Conservation (phyloP, 108 stramenopile genomes). For the Skeletonema marinoi region DNA sequence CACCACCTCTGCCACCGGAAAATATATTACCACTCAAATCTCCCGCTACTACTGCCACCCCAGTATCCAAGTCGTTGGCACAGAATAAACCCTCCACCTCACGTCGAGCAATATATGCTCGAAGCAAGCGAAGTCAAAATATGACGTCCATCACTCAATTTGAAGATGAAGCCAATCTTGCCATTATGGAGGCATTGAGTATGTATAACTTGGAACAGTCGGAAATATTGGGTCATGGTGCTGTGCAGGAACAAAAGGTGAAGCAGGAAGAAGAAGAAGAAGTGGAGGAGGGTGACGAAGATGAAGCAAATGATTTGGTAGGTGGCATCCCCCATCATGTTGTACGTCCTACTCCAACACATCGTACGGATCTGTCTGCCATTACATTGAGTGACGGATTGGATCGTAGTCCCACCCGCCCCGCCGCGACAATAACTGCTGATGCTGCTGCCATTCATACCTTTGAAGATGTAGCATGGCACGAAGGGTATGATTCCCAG, state of each 20-base stretch:
- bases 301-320: not conserved
- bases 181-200: conserved; percentile 26
- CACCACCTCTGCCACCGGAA: conserved; percentile 5
- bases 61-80: not conserved
- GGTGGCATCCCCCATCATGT: not conserved
- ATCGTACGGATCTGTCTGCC: not conserved
- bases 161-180: conserved; percentile 37
- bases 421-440: not conserved
- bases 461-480: conserved; percentile 44
- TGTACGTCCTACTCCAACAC: not conserved
- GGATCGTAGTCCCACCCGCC: not conserved
- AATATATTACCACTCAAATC: not conserved
- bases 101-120: not conserved
- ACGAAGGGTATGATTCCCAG: conserved; percentile 29
- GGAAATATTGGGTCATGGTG: not conserved
- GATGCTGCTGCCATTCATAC: not conserved
- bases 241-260: not conserved
- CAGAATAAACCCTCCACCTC: too few relatives aligned
- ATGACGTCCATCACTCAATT: conserved; percentile 20
- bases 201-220: conserved; percentile 1
- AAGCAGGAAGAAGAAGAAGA: not conserved
- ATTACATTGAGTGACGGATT: not conserved
- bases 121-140: not conserved
- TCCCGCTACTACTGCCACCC: not conserved
- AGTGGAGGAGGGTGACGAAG: not conserved